A percentile compares a stretch with the other conserved stretches of the same genome.
phyloP scores from a whole-genome alignment of 176 grass and related monocot genomes.

The Rhynchospora tenuis region DNA sequence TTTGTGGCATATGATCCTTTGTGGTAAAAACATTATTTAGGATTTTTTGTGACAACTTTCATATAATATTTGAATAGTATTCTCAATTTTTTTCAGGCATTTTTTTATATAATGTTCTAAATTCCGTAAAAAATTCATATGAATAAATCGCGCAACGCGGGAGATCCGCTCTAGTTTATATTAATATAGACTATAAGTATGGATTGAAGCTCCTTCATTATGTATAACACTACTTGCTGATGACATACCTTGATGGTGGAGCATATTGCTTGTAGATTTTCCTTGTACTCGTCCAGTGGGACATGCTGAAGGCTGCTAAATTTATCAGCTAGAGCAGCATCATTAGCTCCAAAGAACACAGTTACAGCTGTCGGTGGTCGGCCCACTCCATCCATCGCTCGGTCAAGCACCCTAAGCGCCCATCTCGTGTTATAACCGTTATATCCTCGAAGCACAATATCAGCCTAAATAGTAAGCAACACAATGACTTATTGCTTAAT shows the following conservation, averaged over 20 bases:
- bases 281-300: slow-evolving; percentile 40
- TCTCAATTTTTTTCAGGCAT: too few species aligned
- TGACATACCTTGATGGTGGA: slow-evolving; percentile 31
- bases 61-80: too few species aligned
- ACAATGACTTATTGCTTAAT: background rate
- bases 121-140: too few species aligned
- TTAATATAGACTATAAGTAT: too few species aligned
- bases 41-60: too few species aligned
- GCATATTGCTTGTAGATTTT: slow-evolving; percentile 59
- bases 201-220: too few species aligned
- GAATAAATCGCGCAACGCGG: too few species aligned
- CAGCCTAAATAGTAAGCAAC: slow-evolving; percentile 14
- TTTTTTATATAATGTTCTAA: too few species aligned
- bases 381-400: slow-evolving; percentile 19
- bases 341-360: slow-evolving; percentile 67
- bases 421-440: slow-evolving; percentile 73
- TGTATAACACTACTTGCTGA: too few species aligned
- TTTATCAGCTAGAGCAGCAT: slow-evolving; percentile 50
- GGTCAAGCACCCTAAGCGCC: slow-evolving; percentile 26
- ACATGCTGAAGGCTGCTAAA: slow-evolving; percentile 42
- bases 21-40: too few species aligned
- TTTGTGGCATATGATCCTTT: too few species aligned
- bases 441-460: slow-evolving; percentile 64
- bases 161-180: too few species aligned
- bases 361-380: slow-evolving; percentile 23